Base-by-base conservation (phyloP, 345 rosid genomes). In the Angophora floribunda region DNA sequence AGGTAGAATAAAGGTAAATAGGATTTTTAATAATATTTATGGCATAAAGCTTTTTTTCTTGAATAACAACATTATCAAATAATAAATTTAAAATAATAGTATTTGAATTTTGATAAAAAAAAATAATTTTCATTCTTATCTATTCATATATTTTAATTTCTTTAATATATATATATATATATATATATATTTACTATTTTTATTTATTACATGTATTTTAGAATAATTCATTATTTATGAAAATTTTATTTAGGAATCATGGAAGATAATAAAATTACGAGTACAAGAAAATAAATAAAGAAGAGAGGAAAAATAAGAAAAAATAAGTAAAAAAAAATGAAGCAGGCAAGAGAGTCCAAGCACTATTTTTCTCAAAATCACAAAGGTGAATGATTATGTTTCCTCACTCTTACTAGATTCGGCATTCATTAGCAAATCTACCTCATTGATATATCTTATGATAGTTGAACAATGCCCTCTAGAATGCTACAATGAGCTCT, bases 381-480 rank as follows among this genome's bases (percentile, higher is more conserved):
- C 28, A 55, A 55, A 55, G 61, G 61, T 4, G 28, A 55, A 55
- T 21, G 5, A 1, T 7, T 21, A 0, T 55, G 2, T 55, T 55
- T 55, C 22, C 61, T 21, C 26, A 7, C 61, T 55, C 61, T 55
- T 0, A 55, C 9, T 55, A 55, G 61, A 55, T 55, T 55, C 19
- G 61, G 11, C 28, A 55, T 55, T 55, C 28, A 22, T 11, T 55
- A 8, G 28, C 61, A 21, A 55, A 55, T 55, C 61, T 55, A 19
- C 28, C 12, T 55, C 4, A 0, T 55, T 55, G 61, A 55, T 8
- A 55, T 2, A 7, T 21, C 11, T 8, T 55, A 7, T 55, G 26
- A 55, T 55, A 1, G 61, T 0, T 0, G 10, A 21, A 55, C 24
- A 7, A 7, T 21, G 61, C 61, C 61, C 26, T 55, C 2, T 21